A percentile compares a stretch with the other conserved stretches of the same genome.
phyloP scores from a whole-genome alignment of 2,329 filamentous ascomycete species.

The Remersonia thermophila region DNA sequence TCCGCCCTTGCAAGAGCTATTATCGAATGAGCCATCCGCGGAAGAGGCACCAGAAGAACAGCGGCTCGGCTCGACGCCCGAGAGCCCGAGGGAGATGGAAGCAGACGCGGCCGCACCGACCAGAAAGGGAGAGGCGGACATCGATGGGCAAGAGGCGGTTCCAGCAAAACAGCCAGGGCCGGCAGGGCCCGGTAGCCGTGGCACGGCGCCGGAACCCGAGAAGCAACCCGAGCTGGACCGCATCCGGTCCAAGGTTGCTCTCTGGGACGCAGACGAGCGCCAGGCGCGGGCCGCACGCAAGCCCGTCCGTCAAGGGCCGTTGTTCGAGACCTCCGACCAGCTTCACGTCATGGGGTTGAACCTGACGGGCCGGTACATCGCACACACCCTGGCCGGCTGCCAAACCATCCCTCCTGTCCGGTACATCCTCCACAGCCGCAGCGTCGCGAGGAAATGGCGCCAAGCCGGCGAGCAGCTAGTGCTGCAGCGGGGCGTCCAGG shows the following conservation, averaged over 20 bases:
- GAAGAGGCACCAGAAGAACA: too few species aligned
- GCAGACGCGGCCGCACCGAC: too few species aligned
- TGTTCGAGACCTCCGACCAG: constrained; percentile 12
- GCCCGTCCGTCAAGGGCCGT: too few species aligned
- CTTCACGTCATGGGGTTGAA: constrained; percentile 21
- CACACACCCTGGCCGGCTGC: constrained; percentile 20
- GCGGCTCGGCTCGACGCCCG: too few species aligned
- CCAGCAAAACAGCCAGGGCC: background rate
- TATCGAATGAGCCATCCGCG: too few species aligned
- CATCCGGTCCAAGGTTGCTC: constrained; percentile 8
- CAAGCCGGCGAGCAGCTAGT: constrained; percentile 11
- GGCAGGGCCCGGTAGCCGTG: background rate
- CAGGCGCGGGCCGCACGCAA: background rate
- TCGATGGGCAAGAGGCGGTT: background rate
- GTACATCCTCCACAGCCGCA: constrained; percentile 17
- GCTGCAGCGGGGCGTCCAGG: constrained; percentile 11
- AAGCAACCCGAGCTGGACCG: background rate
- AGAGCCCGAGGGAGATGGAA: too few species aligned
- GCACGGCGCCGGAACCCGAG: background rate
- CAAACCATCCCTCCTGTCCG: constrained; percentile 19
- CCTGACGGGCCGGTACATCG: constrained; percentile 19
- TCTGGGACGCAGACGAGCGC: constrained; percentile 8
- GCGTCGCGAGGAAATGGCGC: constrained; percentile 18
- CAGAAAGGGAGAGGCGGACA: background rate
- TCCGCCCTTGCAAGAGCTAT: background rate